phyloP scores from a whole-genome alignment of 1,139 yeast species.

The Hyphopichia pseudoburtonii region DNA sequence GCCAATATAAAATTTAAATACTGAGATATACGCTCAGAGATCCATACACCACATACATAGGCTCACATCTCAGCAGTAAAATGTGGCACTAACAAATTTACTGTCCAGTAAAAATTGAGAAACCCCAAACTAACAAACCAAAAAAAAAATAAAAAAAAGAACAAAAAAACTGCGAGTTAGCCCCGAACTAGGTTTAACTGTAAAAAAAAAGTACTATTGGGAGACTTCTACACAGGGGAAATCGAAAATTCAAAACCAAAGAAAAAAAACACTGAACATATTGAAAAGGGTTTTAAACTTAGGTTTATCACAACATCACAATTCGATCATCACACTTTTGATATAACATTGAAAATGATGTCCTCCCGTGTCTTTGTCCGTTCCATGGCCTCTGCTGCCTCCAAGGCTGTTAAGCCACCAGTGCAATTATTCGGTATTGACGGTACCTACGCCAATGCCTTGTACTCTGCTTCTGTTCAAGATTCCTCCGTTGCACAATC shows the following conservation, averaged over 20 bases:
- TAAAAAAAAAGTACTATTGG: background rate
- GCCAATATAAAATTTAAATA: background rate
- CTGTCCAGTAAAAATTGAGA: slow-evolving; percentile 6
- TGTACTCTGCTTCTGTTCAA: slow-evolving; percentile 89
- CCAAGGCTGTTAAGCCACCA: slow-evolving; percentile 75
- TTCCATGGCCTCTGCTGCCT: slow-evolving; percentile 66
- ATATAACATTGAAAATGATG: slow-evolving; percentile 40
- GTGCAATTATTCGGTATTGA: slow-evolving; percentile 93
- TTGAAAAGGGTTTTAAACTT: background rate
- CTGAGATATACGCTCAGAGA: background rate
- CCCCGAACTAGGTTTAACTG: background rate
- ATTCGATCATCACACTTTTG: background rate
- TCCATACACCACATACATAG: background rate
- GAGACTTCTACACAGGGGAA: background rate
- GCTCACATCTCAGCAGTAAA: slow-evolving; percentile 1
- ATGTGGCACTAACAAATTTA: slow-evolving; percentile 1
- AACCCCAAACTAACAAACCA: background rate
- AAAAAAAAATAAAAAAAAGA: background rate
- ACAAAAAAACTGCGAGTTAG: background rate
- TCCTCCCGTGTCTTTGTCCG: slow-evolving; percentile 70
- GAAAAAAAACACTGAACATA: too few species aligned
- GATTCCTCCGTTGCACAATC: slow-evolving; percentile 75
- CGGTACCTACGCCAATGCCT: slow-evolving; percentile 95
- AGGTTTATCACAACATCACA: background rate
- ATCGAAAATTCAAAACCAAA: background rate